phyloP scores from a whole-genome alignment of 225 moss, liverwort and hornwort genomes.

The Physcomitrellopsis africana region DNA sequence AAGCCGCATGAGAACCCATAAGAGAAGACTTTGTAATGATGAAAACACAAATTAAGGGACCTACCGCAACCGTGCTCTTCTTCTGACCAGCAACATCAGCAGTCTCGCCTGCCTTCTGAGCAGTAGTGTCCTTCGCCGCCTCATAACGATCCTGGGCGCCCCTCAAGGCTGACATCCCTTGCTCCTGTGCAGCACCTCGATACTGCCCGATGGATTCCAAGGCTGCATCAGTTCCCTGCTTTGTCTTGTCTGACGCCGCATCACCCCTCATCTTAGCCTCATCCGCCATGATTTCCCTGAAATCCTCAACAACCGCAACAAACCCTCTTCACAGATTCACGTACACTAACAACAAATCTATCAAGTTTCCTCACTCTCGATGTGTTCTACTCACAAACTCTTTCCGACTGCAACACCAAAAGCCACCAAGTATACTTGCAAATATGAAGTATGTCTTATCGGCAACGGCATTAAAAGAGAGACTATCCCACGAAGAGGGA shows the following conservation, averaged over 20 bases:
- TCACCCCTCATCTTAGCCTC: conserved; percentile 5
- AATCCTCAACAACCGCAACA: background rate
- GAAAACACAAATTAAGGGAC: background rate
- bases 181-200: conserved; percentile 49
- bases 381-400: background rate
- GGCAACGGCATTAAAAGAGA: background rate
- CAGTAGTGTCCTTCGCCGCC: conserved; percentile 25
- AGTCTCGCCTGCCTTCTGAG: conserved; percentile 28
- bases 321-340: background rate
- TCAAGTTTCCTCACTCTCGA: background rate
- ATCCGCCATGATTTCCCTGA: background rate
- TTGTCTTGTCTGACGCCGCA: conserved; percentile 35
- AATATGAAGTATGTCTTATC: accelerated
- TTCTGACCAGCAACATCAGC: conserved; percentile 30
- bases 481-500: background rate
- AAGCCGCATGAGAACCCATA: too few species aligned
- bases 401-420: too few species aligned
- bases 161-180: conserved; percentile 32
- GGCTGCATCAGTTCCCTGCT: conserved; percentile 42
- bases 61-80: conserved; percentile 33
- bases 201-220: conserved; percentile 36
- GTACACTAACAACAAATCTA: background rate
- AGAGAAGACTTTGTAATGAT: background rate
- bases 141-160: conserved; percentile 48
- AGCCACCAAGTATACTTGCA: too few species aligned